phyloP scores from a whole-genome alignment of 2,329 filamentous ascomycete species.

The Nemania sp. region DNA sequence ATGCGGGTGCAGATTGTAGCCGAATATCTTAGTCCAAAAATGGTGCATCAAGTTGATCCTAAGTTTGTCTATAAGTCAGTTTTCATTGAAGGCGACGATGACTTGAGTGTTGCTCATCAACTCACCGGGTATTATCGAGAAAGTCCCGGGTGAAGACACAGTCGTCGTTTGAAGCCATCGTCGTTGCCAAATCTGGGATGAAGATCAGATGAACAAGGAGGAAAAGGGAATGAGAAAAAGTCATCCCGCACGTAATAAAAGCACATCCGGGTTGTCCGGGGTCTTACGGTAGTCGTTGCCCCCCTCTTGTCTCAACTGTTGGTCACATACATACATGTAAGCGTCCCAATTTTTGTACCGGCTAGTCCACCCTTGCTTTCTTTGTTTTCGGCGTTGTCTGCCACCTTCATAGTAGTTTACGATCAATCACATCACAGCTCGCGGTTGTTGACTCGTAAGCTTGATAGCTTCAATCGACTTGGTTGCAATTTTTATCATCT shows the following conservation, averaged over 20 bases:
- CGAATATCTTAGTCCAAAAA: conserved; percentile 28
- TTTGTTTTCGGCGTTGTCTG: not conserved
- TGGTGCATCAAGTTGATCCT: conserved; percentile 29
- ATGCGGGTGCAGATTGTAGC: conserved; percentile 30
- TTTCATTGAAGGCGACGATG: not conserved
- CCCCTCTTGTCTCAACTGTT: not conserved
- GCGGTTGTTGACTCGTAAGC: not conserved
- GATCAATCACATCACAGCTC: not conserved
- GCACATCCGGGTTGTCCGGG: not conserved
- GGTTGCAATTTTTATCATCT: not conserved
- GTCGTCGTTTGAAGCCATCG: not conserved
- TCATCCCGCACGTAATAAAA: not conserved
- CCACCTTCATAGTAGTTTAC: not conserved
- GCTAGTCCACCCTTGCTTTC: not conserved
- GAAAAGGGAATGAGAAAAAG: not conserved
- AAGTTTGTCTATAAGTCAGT: not conserved
- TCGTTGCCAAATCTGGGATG: not conserved
- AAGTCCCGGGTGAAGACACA: not conserved
- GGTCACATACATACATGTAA: not conserved
- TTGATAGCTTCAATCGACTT: not conserved
- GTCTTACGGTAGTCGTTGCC: not conserved
- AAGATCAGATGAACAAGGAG: not conserved
- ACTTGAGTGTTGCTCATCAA: not conserved
- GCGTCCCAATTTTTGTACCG: not conserved
- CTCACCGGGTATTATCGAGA: not conserved